phyloP scores from a whole-genome alignment of 495 filamentous ascomycete species.

The Bacidia rubella region DNA sequence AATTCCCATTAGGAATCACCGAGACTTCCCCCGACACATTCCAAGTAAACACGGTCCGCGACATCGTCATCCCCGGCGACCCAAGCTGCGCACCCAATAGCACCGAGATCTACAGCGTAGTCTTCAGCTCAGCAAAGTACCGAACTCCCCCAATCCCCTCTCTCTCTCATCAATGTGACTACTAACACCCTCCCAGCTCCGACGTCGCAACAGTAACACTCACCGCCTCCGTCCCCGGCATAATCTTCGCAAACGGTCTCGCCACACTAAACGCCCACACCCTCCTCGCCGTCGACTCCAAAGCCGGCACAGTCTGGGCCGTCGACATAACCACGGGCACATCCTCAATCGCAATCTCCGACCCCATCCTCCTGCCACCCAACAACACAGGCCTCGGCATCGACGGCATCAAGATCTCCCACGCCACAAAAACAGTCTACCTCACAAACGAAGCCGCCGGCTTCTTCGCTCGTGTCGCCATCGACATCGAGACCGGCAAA shows the following conservation, averaged over 20 bases:
- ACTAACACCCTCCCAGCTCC: background rate
- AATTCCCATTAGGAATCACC: background rate
- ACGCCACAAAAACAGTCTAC: background rate
- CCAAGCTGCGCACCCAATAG: background rate
- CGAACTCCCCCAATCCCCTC: background rate
- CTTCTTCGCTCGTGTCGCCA: background rate
- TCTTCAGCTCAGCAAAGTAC: background rate
- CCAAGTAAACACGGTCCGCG: background rate
- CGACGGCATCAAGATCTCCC: background rate
- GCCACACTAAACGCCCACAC: background rate
- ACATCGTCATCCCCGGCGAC: background rate
- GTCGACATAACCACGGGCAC: slow-evolving; percentile 11
- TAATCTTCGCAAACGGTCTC: slow-evolving; percentile 1
- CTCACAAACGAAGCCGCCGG: background rate
- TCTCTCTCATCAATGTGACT: no score
- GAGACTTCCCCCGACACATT: background rate
- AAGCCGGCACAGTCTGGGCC: slow-evolving; percentile 22
- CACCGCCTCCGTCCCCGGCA: background rate
- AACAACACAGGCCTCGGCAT: background rate
- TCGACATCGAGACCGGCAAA: no score
- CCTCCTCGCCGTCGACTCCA: slow-evolving; percentile 16
- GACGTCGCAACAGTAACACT: background rate
- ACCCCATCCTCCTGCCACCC: background rate
- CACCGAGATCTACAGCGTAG: background rate
- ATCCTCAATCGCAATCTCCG: background rate